These are phyloP conservation scores for Geum urbanum DNA, from an alignment of 306 rosid species.

Conservation along the genomic window DNA sequence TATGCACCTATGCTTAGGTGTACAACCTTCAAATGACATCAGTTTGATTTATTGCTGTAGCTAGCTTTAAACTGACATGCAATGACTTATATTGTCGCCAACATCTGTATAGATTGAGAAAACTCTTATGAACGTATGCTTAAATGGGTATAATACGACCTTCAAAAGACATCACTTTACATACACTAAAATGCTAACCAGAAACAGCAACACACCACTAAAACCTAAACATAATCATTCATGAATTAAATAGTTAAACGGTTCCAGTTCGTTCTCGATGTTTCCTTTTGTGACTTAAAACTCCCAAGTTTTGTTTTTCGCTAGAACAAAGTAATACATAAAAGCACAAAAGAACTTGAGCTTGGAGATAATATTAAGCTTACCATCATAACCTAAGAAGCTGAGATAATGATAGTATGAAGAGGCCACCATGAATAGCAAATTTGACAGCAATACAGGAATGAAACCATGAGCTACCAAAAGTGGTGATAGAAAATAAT, in stretches of 20 bases:
- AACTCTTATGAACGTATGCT: background rate
- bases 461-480: constrained; percentile 96
- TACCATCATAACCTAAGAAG: constrained; percentile 99
- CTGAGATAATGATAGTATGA: constrained; percentile 95
- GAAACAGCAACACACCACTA: background rate
- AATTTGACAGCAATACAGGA: constrained; percentile 82
- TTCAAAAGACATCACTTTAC: too few relatives aligned
- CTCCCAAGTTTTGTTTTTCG: too few relatives aligned
- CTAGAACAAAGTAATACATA: background rate
- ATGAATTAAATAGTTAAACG: too few relatives aligned
- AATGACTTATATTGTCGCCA: background rate
- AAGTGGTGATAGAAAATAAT: constrained; percentile 88
- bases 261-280: too few relatives aligned
- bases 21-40: too few relatives aligned
- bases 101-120: background rate
- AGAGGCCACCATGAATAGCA: constrained; percentile 90
- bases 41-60: background rate
- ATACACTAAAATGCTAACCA: background rate
- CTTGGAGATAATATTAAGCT: constrained; percentile 15
- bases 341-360: background rate
- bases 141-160: background rate
- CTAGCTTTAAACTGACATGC: background rate
- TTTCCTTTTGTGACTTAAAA: too few relatives aligned
- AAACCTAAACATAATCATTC: background rate
- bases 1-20: too few relatives aligned